These are phyloP conservation scores for Pleurotus pulmonarius DNA, from an alignment of 768 basidiomycete species.

Conservation along the genomic window DNA sequence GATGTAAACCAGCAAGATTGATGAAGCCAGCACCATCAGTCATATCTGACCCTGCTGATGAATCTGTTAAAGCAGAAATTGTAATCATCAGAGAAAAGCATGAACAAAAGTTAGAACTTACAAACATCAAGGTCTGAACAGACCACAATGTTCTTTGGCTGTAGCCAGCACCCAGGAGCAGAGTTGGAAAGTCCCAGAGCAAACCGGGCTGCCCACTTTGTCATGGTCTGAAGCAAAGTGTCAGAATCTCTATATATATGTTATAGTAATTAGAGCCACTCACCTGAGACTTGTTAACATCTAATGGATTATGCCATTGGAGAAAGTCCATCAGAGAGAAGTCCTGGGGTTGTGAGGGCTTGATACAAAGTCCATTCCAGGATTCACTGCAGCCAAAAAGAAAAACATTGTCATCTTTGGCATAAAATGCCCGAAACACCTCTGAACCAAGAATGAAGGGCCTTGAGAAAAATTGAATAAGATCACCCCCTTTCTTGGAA, in stretches of 20 bases:
- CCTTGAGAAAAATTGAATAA: slow-evolving; percentile 40
- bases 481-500: slow-evolving; percentile 22
- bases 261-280: background rate
- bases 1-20: slow-evolving; percentile 25
- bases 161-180: slow-evolving; percentile 35
- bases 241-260: background rate
- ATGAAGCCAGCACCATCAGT: slow-evolving; percentile 38
- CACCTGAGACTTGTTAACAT: slow-evolving; percentile 38
- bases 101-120: slow-evolving; percentile 24
- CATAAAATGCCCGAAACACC: slow-evolving; percentile 58
- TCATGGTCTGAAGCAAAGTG: slow-evolving; percentile 32
- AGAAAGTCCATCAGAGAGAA: slow-evolving; percentile 37
- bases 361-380: slow-evolving; percentile 10
- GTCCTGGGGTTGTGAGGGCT: background rate
- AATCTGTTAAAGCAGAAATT: slow-evolving; percentile 17
- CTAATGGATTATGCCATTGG: slow-evolving; percentile 40
- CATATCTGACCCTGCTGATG: slow-evolving; percentile 27
- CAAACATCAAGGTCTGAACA: slow-evolving; percentile 30
- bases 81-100: no score
- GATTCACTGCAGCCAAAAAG: slow-evolving; percentile 51
- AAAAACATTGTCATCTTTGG: slow-evolving; percentile 57
- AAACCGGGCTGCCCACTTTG: slow-evolving; percentile 48
- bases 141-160: slow-evolving; percentile 21
- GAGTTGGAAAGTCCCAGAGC: slow-evolving; percentile 50
- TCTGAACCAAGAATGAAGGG: slow-evolving; percentile 50